These are phyloP conservation scores for Pascua guehoae DNA, from an alignment of 1,284 basidiomycete genomes.

Conservation along the genomic window DNA sequence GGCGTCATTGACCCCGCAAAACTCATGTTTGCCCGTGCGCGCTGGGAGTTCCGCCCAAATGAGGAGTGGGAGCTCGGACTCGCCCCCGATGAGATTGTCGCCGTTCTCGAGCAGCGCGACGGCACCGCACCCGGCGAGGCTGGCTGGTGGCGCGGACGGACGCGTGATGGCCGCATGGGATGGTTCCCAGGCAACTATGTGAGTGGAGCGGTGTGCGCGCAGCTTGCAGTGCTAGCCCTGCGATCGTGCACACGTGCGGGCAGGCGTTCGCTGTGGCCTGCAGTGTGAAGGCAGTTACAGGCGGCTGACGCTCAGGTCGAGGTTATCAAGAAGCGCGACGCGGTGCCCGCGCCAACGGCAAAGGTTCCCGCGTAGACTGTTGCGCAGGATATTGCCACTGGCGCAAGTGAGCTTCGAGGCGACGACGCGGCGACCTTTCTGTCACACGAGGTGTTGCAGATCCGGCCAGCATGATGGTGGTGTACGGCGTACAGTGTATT, in stretches of 20 bases:
- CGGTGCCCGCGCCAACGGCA: not conserved
- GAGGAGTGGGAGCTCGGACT: constrained; percentile 75
- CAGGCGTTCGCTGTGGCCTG: too few relatives aligned
- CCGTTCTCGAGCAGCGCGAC: constrained; percentile 79
- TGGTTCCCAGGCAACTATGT: constrained; percentile 97
- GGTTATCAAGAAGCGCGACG: constrained; percentile 22
- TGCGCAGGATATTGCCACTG: too few relatives aligned
- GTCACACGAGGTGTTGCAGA: too few relatives aligned
- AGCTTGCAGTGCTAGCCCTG: too few relatives aligned
- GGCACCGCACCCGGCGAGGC: constrained; percentile 72
- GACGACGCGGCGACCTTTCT: too few relatives aligned
- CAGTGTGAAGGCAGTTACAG: too few relatives aligned
- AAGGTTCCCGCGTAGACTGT: too few relatives aligned
- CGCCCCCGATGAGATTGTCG: constrained; percentile 89
- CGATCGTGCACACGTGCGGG: not conserved
- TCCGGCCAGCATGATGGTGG: too few relatives aligned
- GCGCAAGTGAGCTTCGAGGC: too few relatives aligned
- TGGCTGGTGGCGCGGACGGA: constrained; percentile 96
- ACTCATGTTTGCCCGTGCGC: constrained; percentile 81
- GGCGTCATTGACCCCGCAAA: constrained; percentile 53
- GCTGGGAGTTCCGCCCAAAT: constrained; percentile 73
- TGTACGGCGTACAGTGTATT: too few relatives aligned
- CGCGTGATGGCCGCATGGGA: constrained; percentile 86
- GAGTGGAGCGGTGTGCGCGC: constrained; percentile 11
- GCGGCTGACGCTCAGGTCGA: constrained; percentile 17